A percentile compares a stretch with the other conserved stretches of the same genome.
Evolutionary conservation across 352 stramenopile genomes (phyloP).

Genomic region (Pelagophyceae sp.): DNA sequence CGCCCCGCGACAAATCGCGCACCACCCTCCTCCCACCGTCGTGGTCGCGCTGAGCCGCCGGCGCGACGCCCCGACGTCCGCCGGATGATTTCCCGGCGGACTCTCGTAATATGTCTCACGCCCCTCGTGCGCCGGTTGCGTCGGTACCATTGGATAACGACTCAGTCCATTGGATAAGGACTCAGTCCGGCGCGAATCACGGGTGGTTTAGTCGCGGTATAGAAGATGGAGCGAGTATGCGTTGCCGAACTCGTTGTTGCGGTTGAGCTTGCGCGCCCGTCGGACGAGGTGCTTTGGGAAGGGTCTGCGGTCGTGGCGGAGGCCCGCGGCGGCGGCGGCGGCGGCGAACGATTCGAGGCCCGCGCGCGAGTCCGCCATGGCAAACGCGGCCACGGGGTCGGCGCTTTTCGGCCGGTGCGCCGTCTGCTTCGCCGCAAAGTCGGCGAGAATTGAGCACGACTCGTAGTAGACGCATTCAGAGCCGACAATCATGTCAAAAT

Average conservation of each 20-base stretch:
- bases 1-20: background rate
- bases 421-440: background rate
- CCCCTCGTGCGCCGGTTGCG: too few relatives aligned
- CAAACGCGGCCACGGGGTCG: background rate
- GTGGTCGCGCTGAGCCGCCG: background rate
- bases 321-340: background rate
- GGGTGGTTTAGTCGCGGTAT: too few relatives aligned
- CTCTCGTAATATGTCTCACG: too few relatives aligned
- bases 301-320: background rate
- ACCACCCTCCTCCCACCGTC: background rate
- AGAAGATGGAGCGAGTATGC: background rate
- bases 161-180: too few relatives aligned
- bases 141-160: too few relatives aligned
- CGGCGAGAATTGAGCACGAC: background rate
- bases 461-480: slow-evolving; percentile 16
- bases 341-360: background rate
- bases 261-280: background rate
- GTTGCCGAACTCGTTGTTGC: background rate
- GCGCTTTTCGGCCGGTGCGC: background rate
- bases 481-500: background rate
- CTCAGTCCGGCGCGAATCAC: too few relatives aligned
- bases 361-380: background rate
- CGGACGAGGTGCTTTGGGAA: background rate
- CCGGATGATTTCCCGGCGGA: too few relatives aligned
- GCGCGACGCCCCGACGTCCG: background rate